A percentile compares a stretch with the other conserved stretches of the same genome.
These are phyloP conservation scores for Ceratocystis eucalypticola DNA, from an alignment of 2,329 filamentous ascomycete genomes.

Conservation along the genomic window DNA sequence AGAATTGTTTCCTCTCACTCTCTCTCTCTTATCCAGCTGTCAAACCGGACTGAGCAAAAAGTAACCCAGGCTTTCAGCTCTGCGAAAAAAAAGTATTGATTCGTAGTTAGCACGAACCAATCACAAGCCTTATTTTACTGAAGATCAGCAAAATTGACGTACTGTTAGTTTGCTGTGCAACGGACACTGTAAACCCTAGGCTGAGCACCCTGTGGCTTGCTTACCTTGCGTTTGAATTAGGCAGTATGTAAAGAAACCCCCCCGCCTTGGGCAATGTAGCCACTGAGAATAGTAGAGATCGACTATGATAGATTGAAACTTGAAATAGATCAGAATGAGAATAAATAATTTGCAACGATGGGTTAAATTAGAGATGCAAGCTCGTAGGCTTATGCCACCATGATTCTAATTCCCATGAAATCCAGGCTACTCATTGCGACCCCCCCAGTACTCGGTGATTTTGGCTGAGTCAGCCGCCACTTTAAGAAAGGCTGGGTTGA, in stretches of 20 bases:
- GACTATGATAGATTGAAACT: background rate
- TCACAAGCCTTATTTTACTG: constrained; percentile 11
- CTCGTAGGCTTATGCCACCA: background rate
- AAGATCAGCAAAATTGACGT: constrained; percentile 4
- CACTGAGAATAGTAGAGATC: background rate
- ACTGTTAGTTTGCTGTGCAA: background rate
- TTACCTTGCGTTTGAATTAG: background rate
- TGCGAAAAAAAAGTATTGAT: constrained; percentile 9
- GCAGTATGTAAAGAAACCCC: background rate
- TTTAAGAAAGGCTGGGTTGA: constrained; percentile 5
- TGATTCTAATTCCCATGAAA: background rate
- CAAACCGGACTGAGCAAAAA: background rate
- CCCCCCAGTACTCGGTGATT: background rate
- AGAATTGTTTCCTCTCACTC: too few relatives aligned
- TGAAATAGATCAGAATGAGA: background rate
- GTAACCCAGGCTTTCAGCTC: background rate
- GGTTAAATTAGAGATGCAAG: background rate
- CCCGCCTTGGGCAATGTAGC: background rate
- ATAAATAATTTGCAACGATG: background rate
- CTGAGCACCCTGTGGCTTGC: background rate
- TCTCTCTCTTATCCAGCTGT: background rate
- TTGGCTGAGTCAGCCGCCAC: constrained; percentile 18
- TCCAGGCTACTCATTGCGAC: background rate
- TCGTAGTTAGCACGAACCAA: constrained; percentile 8
- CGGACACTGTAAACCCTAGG: constrained; percentile 4